Base-by-base conservation (phyloP, 192 early-diverging fungal species). In the Pilobolus umbonatus region DNA sequence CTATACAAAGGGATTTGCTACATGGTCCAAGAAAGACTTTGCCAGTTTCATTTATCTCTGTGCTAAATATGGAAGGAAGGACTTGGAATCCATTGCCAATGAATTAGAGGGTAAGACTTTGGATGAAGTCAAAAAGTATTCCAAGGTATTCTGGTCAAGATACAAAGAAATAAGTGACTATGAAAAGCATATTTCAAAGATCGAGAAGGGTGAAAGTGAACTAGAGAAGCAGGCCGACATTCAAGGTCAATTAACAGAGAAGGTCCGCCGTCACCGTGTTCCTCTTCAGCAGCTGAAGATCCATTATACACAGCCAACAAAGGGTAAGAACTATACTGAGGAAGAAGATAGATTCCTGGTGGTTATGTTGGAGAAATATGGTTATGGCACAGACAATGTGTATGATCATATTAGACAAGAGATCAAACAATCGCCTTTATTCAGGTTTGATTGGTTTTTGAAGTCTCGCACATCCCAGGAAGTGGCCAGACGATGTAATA, bases 391-490 rank as follows among this genome's bases (percentile, higher is more conserved):
- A 24, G 95, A 97, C 22, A 94, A 97, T 50, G 92, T 93, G 0
- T 94, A 95, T 67, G 96, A 99, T 34, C 84, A 81, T 50, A 94
- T 99, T 64, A 78, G 93, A 24, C 81, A 85, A 46, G 94, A 96
- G 57, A 80, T 97, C 25, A 87, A 84, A 30, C 73, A 81, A 59
- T 85, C 85, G 21, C 83, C 89, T 3, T 49, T 95, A 32, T 97
- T 99, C 79, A 74, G 90, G 32, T 99, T 99, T 67, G 92, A 99
- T 64, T 99, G 95, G 95, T 99, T 95, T 75, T 83, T 99, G 60
- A 97, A 96, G 72, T 94, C 92, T 35, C 79, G 96, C 32, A 95
- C 93, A 28, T 71, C 92, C 3, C 74, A 84, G 48, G 94, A 96
- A 67, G 79, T 96, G 48, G 76, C 81, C 45, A 74, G 91, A 24